phyloP scores from a whole-genome alignment of 108 stramenopile species.

The Skeletonema tropicum region DNA sequence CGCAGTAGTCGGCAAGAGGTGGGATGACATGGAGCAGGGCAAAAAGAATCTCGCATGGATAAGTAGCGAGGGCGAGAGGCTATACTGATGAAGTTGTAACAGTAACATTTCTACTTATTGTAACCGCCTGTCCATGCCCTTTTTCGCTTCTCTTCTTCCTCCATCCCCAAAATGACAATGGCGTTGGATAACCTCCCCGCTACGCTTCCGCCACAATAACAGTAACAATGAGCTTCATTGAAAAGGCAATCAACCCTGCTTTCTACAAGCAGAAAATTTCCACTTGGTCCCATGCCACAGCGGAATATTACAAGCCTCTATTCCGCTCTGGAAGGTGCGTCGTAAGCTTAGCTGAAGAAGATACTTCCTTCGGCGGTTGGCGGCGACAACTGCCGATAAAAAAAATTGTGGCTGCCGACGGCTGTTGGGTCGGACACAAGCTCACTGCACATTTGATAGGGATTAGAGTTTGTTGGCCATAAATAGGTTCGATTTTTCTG shows the following conservation, averaged over 20 bases:
- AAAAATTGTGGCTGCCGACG: background rate
- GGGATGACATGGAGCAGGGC: too few relatives aligned
- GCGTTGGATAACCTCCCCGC: too few relatives aligned
- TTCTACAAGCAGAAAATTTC: slow-evolving; percentile 33
- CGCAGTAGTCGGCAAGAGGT: too few relatives aligned
- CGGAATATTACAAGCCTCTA: slow-evolving; percentile 56
- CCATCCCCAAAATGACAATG: too few relatives aligned
- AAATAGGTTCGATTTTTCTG: background rate
- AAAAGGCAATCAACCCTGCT: slow-evolving; percentile 39
- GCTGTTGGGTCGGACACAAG: background rate
- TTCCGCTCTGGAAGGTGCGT: slow-evolving; percentile 58
- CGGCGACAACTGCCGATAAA: background rate
- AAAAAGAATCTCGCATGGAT: too few relatives aligned
- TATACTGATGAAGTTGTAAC: too few relatives aligned
- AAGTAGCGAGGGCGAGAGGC: too few relatives aligned
- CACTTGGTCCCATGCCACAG: slow-evolving; percentile 10
- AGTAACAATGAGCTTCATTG: slow-evolving; percentile 32
- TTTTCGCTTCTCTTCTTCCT: too few relatives aligned
- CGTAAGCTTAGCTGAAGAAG: background rate
- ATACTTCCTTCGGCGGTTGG: background rate
- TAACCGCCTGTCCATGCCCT: too few relatives aligned
- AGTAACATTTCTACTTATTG: too few relatives aligned
- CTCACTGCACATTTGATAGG: background rate
- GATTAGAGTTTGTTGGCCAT: background rate
- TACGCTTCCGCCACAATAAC: too few relatives aligned